phyloP scores from a whole-genome alignment of 352 stramenopile species.

The Pythium oligandrum region DNA sequence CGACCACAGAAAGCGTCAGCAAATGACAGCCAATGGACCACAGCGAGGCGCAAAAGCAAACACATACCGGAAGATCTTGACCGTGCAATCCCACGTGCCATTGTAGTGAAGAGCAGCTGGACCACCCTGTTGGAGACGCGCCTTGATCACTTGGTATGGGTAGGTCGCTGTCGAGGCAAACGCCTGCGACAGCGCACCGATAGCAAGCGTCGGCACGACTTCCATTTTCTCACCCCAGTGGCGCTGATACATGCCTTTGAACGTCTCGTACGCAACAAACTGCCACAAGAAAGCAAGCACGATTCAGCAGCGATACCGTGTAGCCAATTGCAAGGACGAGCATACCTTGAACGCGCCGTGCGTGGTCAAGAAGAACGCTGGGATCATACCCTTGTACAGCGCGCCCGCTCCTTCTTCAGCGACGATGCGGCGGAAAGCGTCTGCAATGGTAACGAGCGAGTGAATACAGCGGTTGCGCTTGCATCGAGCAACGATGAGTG shows the following conservation, averaged over 20 bases:
- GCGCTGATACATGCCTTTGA: conserved; percentile 62
- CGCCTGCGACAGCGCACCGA: conserved; percentile 79
- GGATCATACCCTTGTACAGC: conserved; percentile 95
- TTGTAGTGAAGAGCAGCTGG: conserved; percentile 78
- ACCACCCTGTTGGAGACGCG: conserved; percentile 91
- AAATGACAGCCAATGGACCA: too few relatives aligned
- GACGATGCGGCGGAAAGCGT: conserved; percentile 93
- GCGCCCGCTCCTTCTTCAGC: conserved; percentile 91
- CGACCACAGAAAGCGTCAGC: neutral
- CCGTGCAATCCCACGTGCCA: conserved; percentile 87
- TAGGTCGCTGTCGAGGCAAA: conserved; percentile 89
- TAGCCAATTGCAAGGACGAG: conserved; percentile 1
- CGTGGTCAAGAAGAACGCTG: conserved; percentile 93
- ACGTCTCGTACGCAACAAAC: conserved; percentile 78
- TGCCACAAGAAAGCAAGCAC: conserved; percentile 7
- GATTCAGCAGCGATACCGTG: neutral
- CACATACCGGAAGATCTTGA: conserved; percentile 75
- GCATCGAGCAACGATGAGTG: neutral
- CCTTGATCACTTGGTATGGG: conserved; percentile 96
- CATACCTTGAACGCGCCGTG: conserved; percentile 94
- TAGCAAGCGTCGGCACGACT: conserved; percentile 56
- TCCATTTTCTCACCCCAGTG: conserved; percentile 68
- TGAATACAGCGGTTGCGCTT: neutral
- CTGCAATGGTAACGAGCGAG: conserved; percentile 16
- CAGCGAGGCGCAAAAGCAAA: neutral